A percentile compares a stretch with the other conserved stretches of the same genome.
These are phyloP conservation scores for Termitomyces sp. DNA, from an alignment of 1,284 basidiomycete species.

Conservation along the genomic window DNA sequence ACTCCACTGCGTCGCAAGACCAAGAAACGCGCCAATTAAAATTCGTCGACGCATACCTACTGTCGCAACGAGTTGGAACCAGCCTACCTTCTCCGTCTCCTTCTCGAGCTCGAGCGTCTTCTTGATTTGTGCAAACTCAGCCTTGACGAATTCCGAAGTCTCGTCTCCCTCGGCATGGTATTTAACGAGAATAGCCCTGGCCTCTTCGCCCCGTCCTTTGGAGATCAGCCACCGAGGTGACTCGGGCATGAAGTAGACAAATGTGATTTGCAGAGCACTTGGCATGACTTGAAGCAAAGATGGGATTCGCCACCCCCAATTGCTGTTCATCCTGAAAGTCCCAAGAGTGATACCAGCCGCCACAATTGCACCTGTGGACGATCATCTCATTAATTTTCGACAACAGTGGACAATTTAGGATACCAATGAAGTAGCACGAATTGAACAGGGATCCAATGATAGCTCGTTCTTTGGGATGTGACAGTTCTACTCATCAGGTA, in stretches of 20 bases:
- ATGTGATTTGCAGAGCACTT: slow-evolving; percentile 40
- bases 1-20: slow-evolving; percentile 47
- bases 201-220: slow-evolving; percentile 44
- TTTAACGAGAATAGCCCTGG: slow-evolving; percentile 40
- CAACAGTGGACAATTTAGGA: not conserved
- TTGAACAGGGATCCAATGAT: slow-evolving; percentile 46
- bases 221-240: slow-evolving; percentile 59
- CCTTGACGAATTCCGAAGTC: slow-evolving; percentile 45
- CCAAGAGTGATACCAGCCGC: slow-evolving; percentile 42
- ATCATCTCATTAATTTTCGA: not conserved
- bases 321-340: slow-evolving; percentile 40
- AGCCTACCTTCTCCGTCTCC: slow-evolving; percentile 37
- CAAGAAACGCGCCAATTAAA: slow-evolving; percentile 40
- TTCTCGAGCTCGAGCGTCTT: slow-evolving; percentile 43
- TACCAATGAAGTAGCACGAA: slow-evolving; percentile 41
- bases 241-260: slow-evolving; percentile 49
- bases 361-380: slow-evolving; percentile 35
- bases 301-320: slow-evolving; percentile 55
- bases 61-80: slow-evolving; percentile 38
- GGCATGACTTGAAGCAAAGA: slow-evolving; percentile 52
- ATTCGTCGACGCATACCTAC: slow-evolving; percentile 47
- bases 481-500: slow-evolving; percentile 29
- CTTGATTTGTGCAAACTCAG: slow-evolving; percentile 51
- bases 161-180: slow-evolving; percentile 47
- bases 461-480: slow-evolving; percentile 46